Evolutionary conservation across 345 rosid genomes (phyloP), one percentile per base, ranked within the genome.

Genomic region (Conringia planisiliqua): DNA sequence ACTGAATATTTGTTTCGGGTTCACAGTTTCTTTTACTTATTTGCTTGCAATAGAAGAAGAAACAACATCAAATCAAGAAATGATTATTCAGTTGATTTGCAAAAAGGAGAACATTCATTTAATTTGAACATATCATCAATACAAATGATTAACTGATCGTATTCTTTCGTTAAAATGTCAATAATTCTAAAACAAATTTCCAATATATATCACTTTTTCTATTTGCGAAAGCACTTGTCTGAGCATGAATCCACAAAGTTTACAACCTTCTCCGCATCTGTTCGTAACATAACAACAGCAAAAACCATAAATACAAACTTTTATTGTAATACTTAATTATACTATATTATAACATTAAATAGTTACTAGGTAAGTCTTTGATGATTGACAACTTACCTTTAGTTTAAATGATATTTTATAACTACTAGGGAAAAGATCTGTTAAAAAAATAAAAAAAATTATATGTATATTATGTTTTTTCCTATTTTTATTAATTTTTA

Each of bases 221-320:
- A n/a, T 27, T 17, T 10, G 42, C 1, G 4, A 17, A 40, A 50
- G 32, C 76, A 72, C 55, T 62, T 51, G 4, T 22, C 38, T 26
- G 64, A 73, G 55, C 77, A 64, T 30, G 38, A 54, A 42, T 55
- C 77, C 47, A 64, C 77, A 64, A 71, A 73, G 17, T 11, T 10
- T 18, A 46, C 46, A 27, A 73, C 56, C 46, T 73, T 73, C 20
- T 62, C 56, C 40, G 20, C 63, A 64, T 73, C 77, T 73, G 71
- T 14, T 6, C 64, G 9, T 33, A 14, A 6, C 64, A 55, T 18
- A 61, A 38, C 18, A 62, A 62, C 14, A 59, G 4, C 35, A 36
- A 55, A 38, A 48, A 46, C 38, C 47, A 32, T 24, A 43, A 32
- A 18, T 43, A 69, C 42, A 13, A 39, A 7, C 0, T 4, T 62